Evolutionary conservation across 305 asterid genomes (phyloP).

Genomic region (Fraxinus xanthoxyloides): DNA sequence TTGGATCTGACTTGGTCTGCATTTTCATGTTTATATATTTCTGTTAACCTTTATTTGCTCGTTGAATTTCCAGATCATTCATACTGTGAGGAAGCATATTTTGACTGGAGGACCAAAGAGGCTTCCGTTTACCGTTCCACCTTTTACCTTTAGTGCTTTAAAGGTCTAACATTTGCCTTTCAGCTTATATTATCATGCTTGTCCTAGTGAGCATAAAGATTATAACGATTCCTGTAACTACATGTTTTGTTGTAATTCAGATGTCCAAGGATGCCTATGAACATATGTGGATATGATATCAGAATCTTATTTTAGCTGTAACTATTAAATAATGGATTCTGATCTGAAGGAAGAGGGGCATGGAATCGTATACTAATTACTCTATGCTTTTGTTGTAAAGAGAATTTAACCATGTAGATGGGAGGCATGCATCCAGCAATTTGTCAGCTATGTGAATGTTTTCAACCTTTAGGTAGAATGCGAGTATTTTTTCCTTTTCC

Average conservation of each 20-base stretch:
- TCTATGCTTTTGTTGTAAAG: neutral
- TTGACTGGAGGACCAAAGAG: conserved; percentile 88
- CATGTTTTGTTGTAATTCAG: neutral
- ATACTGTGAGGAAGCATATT: conserved; percentile 84
- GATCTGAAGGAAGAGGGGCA: neutral
- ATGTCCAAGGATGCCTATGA: conserved; percentile 7
- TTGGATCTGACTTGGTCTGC: conserved; percentile 11
- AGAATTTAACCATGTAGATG: neutral
- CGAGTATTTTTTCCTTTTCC: neutral
- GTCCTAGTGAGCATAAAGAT: conserved; percentile 21
- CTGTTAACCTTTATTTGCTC: conserved; percentile 14
- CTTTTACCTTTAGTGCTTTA: conserved; percentile 78
- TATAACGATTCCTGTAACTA: conserved; percentile 14
- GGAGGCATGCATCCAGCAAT: neutral
- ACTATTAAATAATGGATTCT: conserved; percentile 1
- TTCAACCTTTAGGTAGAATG: neutral
- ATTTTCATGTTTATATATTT: conserved; percentile 4
- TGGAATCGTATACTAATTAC: neutral
- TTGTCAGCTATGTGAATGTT: neutral
- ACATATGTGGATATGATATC: neutral
- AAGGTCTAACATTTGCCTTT: conserved; percentile 52
- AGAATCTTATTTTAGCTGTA: conserved; percentile 5
- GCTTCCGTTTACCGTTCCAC: conserved; percentile 88
- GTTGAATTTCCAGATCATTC: conserved; percentile 63
- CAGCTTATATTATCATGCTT: conserved; percentile 15